A percentile compares a stretch with the other conserved stretches of the same genome.
phyloP scores from a whole-genome alignment of 257 asterid species.

The Nyctanthes arbortristis region DNA sequence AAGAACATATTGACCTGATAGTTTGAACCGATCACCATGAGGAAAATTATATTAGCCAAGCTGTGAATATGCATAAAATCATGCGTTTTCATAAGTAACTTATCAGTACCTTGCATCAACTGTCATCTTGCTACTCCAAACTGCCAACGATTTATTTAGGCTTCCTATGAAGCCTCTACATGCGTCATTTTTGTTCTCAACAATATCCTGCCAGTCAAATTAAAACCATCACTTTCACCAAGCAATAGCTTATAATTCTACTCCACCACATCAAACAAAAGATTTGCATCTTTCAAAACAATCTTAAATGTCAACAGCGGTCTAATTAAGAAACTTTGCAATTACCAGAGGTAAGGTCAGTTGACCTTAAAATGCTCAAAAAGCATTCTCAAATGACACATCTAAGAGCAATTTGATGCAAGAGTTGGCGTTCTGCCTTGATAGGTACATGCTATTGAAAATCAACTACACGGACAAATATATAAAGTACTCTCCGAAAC shows the following conservation, averaged over 20 bases:
- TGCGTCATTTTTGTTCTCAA: constrained; percentile 63
- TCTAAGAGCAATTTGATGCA: constrained; percentile 8
- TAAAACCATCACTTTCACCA: background rate
- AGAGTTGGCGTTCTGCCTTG: background rate
- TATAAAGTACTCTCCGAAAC: too few relatives aligned
- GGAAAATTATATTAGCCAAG: constrained; percentile 5
- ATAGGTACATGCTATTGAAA: background rate
- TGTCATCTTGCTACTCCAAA: constrained; percentile 71
- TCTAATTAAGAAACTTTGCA: background rate
- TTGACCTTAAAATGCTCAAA: constrained; percentile 7
- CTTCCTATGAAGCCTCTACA: constrained; percentile 63
- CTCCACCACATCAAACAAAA: constrained; percentile 19
- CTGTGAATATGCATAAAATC: constrained; percentile 12
- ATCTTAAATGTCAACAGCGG: background rate
- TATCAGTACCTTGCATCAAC: constrained; percentile 73
- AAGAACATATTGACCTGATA: background rate
- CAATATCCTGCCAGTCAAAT: constrained; percentile 57
- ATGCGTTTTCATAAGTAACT: constrained; percentile 2
- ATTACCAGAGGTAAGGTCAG: constrained; percentile 14
- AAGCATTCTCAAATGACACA: constrained; percentile 10
- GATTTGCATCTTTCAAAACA: constrained; percentile 13
- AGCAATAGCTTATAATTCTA: constrained; percentile 9
- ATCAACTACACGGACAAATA: background rate
- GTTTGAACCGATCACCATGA: constrained; percentile 2
- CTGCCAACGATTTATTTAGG: constrained; percentile 74